Percentiles rank a stretch among this genome's conserved stretches.
Evolutionary conservation across 805 yeast genomes (phyloP).

Genomic region (Lipomyces lipofer): DNA sequence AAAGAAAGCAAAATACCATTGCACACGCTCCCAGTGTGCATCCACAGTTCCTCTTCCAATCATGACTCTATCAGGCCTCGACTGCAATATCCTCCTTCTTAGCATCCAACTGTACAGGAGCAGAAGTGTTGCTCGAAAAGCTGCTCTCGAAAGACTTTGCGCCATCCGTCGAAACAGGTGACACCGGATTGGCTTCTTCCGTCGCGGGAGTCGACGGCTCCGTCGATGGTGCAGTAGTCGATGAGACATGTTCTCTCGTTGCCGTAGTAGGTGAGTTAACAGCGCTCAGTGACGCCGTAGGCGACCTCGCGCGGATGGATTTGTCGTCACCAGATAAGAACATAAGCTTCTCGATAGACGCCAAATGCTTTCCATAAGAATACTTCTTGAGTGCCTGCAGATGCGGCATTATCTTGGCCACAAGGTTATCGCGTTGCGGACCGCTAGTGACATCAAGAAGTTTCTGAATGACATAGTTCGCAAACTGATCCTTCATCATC

Average conservation of each 20-base stretch:
- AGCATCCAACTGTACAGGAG: too few relatives aligned
- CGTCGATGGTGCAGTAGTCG: background rate
- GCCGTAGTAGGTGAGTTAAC: slow-evolving; percentile 1
- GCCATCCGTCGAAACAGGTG: slow-evolving; percentile 20
- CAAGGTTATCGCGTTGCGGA: slow-evolving; percentile 65
- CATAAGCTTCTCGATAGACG: slow-evolving; percentile 30
- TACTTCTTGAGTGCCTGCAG: slow-evolving; percentile 70
- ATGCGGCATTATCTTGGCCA: slow-evolving; percentile 75
- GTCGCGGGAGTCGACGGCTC: background rate
- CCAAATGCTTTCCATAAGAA: slow-evolving; percentile 69
- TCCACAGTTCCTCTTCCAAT: too few relatives aligned
- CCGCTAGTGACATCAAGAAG: slow-evolving; percentile 79
- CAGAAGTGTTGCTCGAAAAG: slow-evolving; percentile 11
- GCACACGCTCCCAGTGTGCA: too few relatives aligned
- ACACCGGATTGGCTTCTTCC: slow-evolving; percentile 12
- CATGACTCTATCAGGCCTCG: too few relatives aligned
- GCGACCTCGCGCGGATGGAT: background rate
- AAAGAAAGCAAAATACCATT: too few relatives aligned
- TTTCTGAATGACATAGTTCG: slow-evolving; percentile 95
- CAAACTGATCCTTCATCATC: slow-evolving; percentile 98
- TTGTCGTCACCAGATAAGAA: slow-evolving; percentile 21
- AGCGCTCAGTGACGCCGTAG: background rate
- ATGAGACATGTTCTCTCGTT: background rate
- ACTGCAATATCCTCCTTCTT: too few relatives aligned
- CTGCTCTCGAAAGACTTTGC: slow-evolving; percentile 9